phyloP scores from a whole-genome alignment of 192 early-diverging fungal species.

The Coemansia sp. region DNA sequence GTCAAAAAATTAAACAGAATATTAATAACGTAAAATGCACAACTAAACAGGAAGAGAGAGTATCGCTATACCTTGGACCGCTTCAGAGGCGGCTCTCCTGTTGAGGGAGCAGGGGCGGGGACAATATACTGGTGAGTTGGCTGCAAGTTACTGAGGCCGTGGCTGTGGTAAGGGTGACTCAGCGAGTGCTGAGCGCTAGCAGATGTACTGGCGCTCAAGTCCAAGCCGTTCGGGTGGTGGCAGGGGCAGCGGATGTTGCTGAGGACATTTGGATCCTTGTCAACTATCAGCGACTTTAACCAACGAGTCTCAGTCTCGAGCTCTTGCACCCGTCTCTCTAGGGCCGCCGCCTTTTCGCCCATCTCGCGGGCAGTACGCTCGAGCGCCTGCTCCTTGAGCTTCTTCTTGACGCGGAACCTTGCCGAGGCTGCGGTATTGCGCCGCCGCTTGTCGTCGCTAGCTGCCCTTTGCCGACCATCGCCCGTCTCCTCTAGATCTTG shows the following conservation, averaged over 20 bases:
- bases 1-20: not conserved
- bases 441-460: slow-evolving; percentile 86
- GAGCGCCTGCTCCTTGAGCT: slow-evolving; percentile 85
- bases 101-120: slow-evolving; percentile 11
- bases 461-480: slow-evolving; percentile 33
- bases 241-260: slow-evolving; percentile 44
- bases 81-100: slow-evolving; percentile 17
- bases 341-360: slow-evolving; percentile 66
- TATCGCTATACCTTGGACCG: slow-evolving; percentile 13
- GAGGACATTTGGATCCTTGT: slow-evolving; percentile 64
- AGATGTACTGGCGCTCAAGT: slow-evolving; percentile 7
- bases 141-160: not conserved
- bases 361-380: slow-evolving; percentile 80
- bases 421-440: slow-evolving; percentile 96
- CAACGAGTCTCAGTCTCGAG: slow-evolving; percentile 91
- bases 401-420: slow-evolving; percentile 95
- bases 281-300: slow-evolving; percentile 83
- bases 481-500: slow-evolving; percentile 2
- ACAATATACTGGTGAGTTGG: slow-evolving; percentile 31
- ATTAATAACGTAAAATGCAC: not conserved
- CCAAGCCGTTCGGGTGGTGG: slow-evolving; percentile 53
- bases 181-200: not conserved
- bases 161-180: not conserved
- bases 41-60: not conserved
- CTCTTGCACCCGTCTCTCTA: slow-evolving; percentile 79